phyloP scores from a whole-genome alignment of 2,329 filamentous ascomycete species.

The Fusarium chuoi region DNA sequence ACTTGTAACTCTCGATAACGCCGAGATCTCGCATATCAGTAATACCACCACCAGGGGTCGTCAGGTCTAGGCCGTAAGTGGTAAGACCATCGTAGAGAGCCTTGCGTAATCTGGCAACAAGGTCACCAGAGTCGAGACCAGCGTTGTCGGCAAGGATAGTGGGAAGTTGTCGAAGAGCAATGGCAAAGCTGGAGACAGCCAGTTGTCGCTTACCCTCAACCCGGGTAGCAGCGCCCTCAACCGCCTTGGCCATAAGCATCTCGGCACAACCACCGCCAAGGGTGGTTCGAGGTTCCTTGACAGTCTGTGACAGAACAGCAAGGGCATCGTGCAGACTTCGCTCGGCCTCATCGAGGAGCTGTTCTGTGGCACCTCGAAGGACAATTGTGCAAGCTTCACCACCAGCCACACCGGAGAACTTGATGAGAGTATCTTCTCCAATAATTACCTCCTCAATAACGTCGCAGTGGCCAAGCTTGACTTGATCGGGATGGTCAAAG shows the following conservation, averaged over 20 bases:
- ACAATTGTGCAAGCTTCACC: constrained; percentile 97
- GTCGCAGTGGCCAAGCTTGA: constrained; percentile 95
- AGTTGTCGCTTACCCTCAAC: constrained; percentile 97
- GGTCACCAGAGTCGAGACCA: constrained; percentile 92
- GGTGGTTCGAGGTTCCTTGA: constrained; percentile 92
- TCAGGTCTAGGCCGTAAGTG: constrained; percentile 88
- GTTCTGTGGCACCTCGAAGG: constrained; percentile 93
- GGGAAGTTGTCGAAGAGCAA: constrained; percentile 89
- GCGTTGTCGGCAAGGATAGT: constrained; percentile 98
- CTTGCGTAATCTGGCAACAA: constrained; percentile 90
- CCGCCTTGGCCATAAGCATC: constrained; percentile 99
- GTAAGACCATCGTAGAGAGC: constrained; percentile 95
- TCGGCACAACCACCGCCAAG: constrained; percentile 96
- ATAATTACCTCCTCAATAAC: constrained; percentile 98
- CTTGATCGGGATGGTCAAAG: constrained; percentile 96
- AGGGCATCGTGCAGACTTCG: constrained; percentile 95
- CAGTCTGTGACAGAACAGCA: constrained; percentile 94
- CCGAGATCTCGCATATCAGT: constrained; percentile 95
- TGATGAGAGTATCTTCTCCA: constrained; percentile 96
- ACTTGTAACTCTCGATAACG: constrained; percentile 97
- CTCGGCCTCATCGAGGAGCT: constrained; percentile 96
- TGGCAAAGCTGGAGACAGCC: constrained; percentile 89
- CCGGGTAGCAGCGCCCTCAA: constrained; percentile 91
- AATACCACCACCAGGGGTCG: constrained; percentile 90
- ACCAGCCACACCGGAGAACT: constrained; percentile 94